phyloP scores from a whole-genome alignment of 2,329 filamentous ascomycete species.

The Scopulariopsis brevicaulis region DNA sequence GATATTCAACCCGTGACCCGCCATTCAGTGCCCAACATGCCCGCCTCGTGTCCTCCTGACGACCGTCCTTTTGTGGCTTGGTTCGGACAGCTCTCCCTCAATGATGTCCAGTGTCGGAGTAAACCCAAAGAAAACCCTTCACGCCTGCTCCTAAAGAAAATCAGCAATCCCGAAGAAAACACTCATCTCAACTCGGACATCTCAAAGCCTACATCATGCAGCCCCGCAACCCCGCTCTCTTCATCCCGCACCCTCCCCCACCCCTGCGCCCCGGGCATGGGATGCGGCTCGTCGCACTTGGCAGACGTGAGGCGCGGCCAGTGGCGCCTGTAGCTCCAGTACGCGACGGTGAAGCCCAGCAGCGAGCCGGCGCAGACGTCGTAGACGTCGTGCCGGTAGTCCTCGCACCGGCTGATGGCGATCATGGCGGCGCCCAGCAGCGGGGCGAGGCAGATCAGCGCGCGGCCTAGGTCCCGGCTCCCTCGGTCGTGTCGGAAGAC shows the following conservation, averaged over 20 bases:
- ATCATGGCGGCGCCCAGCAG: slow-evolving; percentile 54
- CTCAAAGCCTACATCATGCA: slow-evolving; percentile 24
- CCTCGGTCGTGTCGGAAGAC: slow-evolving; percentile 36
- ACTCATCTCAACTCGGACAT: slow-evolving; percentile 9
- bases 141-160: not conserved
- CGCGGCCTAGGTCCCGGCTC: slow-evolving; percentile 40
- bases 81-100: not conserved
- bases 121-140: not conserved
- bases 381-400: slow-evolving; percentile 62
- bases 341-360: slow-evolving; percentile 47
- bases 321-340: slow-evolving; percentile 56
- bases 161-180: not conserved
- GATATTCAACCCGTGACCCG: slow-evolving; percentile 2
- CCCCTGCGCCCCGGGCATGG: slow-evolving; percentile 24
- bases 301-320: slow-evolving; percentile 43
- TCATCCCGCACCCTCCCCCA: slow-evolving; percentile 40
- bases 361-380: slow-evolving; percentile 52
- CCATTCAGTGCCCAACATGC: not conserved
- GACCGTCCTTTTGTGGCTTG: not conserved
- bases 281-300: slow-evolving; percentile 46
- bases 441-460: slow-evolving; percentile 45
- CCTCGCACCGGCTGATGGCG: slow-evolving; percentile 56
- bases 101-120: not conserved
- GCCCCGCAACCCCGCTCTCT: slow-evolving; percentile 30
- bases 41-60: not conserved